Evolutionary conservation across 192 early-diverging fungal genomes (phyloP), one percentile per base, ranked within the genome.

Genomic region (Podila epicladia): DNA sequence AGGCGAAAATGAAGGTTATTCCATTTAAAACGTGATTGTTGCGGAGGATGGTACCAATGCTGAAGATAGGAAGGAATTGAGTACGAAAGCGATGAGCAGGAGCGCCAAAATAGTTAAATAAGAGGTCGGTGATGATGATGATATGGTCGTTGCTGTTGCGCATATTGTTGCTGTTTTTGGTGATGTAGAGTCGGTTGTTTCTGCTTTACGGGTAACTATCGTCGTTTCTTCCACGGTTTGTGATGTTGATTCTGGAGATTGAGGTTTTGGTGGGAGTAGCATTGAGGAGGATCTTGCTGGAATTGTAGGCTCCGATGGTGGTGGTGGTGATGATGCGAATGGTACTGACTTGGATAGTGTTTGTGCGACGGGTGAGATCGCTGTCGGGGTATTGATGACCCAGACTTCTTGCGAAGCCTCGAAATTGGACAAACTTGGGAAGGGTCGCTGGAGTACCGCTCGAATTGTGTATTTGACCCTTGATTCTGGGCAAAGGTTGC

Each of bases 341-440:
- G 41, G 17, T 3, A 17, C 41, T 15, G 41, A 45, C 13, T 45
- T 8, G 41, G 41, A 4, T 4, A 45, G 41, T 45, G 41, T 15
- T 45, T 24, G 26, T 64, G 35, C 4, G 20, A 37, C n/a, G 8
- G 62, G 8, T 48, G 17, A 0, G 9, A n/a, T 45, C 0, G 28
- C 22, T 48, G 62, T 19, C 35, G 32, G 17, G 35, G 64, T 50
- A 41, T 74, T 65, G 24, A 71, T 50, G n/a, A 77, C 75, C 75
- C 75, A 77, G 8, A 77, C 64, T 58, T 77, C 75, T n/a, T 77
- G 75, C 0, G 64, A 77, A 9, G 75, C 68, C 48, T 77, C 75
- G 28, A 69, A 53, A 22, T 77, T 77, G 13, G 74, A 77, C 9
- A 77, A 50, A 37, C 64, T 67, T 6, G 75, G 75, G n/a, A 79